Percentiles rank a stretch among this genome's conserved stretches.
These are phyloP conservation scores for Rhipidocladum racemiflorum DNA, from an alignment of 176 grass and related monocot genomes.

Conservation along the genomic window DNA sequence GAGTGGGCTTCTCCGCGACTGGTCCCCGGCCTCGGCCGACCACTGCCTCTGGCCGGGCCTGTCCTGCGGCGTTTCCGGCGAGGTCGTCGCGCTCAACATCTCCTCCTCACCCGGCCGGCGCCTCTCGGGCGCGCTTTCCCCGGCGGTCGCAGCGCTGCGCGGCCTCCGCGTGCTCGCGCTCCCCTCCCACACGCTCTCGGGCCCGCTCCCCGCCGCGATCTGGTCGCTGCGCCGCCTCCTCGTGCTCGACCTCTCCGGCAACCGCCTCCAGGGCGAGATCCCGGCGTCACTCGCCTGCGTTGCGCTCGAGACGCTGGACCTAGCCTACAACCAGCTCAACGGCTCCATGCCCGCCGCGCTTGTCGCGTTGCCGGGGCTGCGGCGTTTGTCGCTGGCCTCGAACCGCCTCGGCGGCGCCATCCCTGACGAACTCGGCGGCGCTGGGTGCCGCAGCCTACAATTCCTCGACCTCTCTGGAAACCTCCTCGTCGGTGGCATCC, in stretches of 20 bases:
- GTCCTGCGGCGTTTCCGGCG: conserved; percentile 44
- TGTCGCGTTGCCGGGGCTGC: conserved; percentile 33
- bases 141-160: conserved; percentile 52
- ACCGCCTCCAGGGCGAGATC: conserved; percentile 68
- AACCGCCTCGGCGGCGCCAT: conserved; percentile 75
- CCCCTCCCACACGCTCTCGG: conserved; percentile 52
- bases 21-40: conserved; percentile 35
- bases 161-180: conserved; percentile 54
- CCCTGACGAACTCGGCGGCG: conserved; percentile 48
- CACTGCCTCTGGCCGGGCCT: conserved; percentile 79
- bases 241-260: conserved; percentile 63
- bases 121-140: conserved; percentile 57
- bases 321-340: conserved; percentile 71
- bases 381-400: conserved; percentile 60
- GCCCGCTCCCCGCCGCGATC: conserved; percentile 46
- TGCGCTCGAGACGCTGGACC: conserved; percentile 68
- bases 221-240: conserved; percentile 54
- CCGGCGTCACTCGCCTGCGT: conserved; percentile 46
- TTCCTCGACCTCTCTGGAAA: conserved; percentile 79
- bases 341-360: conserved; percentile 61
- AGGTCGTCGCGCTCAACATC: conserved; percentile 59
- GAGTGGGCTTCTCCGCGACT: conserved; percentile 47
- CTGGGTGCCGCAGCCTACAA: conserved; percentile 54
- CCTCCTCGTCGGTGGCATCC: conserved; percentile 68
- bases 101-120: conserved; percentile 44